These are phyloP conservation scores for Mycena kentingensis DNA, from an alignment of 768 basidiomycete genomes.

Conservation along the genomic window DNA sequence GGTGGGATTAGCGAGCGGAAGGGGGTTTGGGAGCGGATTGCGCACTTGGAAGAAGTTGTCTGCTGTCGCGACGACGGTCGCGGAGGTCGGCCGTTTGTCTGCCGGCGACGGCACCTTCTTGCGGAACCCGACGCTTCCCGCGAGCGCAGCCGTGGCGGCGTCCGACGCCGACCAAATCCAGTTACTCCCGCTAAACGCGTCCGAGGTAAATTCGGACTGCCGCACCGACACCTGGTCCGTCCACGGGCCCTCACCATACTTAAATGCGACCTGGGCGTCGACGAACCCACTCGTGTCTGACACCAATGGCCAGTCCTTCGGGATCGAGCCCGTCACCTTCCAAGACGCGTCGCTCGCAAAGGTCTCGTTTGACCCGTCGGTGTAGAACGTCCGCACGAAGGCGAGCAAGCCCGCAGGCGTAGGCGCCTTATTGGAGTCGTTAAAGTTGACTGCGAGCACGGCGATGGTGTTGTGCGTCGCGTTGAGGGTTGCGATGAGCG, in stretches of 20 bases:
- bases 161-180: conserved; percentile 14
- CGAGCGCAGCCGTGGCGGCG: conserved; percentile 4
- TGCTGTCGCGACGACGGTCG: conserved; percentile 3
- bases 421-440: neutral
- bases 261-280: conserved; percentile 1
- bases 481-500: conserved; percentile 11
- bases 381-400: conserved; percentile 6
- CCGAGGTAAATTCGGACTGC: neutral
- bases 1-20: too few relatives aligned
- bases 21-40: too few relatives aligned
- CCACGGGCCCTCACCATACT: conserved; percentile 16
- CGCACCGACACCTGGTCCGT: neutral
- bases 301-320: conserved; percentile 10
- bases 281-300: conserved; percentile 12
- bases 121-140: conserved; percentile 15
- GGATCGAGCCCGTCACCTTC: conserved; percentile 9
- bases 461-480: conserved; percentile 13
- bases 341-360: conserved; percentile 12
- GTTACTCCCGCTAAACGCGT: conserved; percentile 6
- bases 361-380: conserved; percentile 8
- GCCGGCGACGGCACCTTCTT: conserved; percentile 1
- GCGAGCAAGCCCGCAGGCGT: conserved; percentile 20
- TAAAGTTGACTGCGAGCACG: conserved; percentile 4
- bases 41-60: conserved; percentile 21
- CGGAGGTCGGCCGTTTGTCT: conserved; percentile 6